Conservation (phyloP, 164 flowering plant genomes). For the Vitis cinerea region DNA sequence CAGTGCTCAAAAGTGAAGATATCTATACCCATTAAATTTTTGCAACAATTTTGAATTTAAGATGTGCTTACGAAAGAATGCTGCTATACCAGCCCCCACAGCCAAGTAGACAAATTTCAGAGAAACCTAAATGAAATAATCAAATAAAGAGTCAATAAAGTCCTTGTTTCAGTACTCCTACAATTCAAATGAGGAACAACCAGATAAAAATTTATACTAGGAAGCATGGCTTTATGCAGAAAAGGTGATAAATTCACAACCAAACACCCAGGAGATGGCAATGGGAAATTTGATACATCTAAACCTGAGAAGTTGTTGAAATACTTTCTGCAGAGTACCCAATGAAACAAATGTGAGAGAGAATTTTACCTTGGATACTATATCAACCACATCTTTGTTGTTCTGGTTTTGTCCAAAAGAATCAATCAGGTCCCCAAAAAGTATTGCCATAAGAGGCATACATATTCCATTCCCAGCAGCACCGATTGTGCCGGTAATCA, state of each 20-base stretch:
- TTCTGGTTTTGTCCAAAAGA: constrained; percentile 30
- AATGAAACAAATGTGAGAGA: too few species aligned
- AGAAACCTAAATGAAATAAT: constrained; percentile 24
- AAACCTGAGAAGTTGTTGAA: too few species aligned
- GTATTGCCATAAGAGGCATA: constrained; percentile 38
- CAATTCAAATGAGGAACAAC: too few species aligned
- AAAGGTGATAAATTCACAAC: too few species aligned
- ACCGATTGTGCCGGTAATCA: constrained; percentile 39
- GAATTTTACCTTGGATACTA: constrained; percentile 33
- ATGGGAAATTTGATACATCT: too few species aligned
- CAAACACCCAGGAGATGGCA: too few species aligned
- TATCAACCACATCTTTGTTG: constrained; percentile 16
- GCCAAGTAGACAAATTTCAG: constrained; percentile 42
- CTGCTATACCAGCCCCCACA: constrained; percentile 30
- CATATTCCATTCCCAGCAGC: constrained; percentile 37
- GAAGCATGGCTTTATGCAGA: too few species aligned
- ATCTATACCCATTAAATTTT: background rate
- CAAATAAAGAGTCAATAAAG: background rate
- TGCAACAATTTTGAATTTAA: background rate
- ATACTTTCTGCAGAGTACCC: background rate
- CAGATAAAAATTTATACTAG: too few species aligned
- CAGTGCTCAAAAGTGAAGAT: background rate
- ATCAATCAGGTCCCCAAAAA: constrained; percentile 34
- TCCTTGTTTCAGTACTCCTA: background rate
- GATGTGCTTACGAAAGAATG: constrained; percentile 47